phyloP scores from a whole-genome alignment of 1,284 basidiomycete species.

The Clitocybe nebularis region DNA sequence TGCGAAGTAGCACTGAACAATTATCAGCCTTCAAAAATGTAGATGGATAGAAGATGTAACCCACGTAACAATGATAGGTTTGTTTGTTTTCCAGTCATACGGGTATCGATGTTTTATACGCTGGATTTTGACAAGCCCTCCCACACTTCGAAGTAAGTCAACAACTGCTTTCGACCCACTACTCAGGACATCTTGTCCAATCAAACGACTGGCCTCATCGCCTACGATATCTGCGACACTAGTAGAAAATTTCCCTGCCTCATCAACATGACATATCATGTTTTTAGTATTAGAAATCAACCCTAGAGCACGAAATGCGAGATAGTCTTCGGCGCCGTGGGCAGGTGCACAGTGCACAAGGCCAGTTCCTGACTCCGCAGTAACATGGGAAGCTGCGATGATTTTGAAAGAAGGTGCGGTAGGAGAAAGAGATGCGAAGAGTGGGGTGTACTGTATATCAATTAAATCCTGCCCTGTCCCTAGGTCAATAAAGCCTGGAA shows the following conservation, averaged over 20 bases:
- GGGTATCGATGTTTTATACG: slow-evolving; percentile 88
- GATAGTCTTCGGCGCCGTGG: slow-evolving; percentile 93
- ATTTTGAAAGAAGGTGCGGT: slow-evolving; percentile 34
- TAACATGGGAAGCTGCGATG: slow-evolving; percentile 71
- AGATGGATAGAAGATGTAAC: slow-evolving; percentile 19
- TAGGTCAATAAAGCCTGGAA: not conserved
- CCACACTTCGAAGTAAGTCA: slow-evolving; percentile 56
- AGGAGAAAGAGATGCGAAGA: slow-evolving; percentile 47
- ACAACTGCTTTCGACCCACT: slow-evolving; percentile 70
- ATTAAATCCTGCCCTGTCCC: slow-evolving; percentile 61
- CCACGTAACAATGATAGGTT: slow-evolving; percentile 88
- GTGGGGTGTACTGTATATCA: slow-evolving; percentile 62
- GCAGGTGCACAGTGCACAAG: slow-evolving; percentile 96
- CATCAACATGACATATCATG: slow-evolving; percentile 79
- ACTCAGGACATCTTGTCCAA: slow-evolving; percentile 72
- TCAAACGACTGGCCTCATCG: slow-evolving; percentile 42
- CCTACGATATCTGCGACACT: slow-evolving; percentile 54
- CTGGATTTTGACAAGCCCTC: slow-evolving; percentile 64
- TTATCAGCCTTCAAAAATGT: not conserved
- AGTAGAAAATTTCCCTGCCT: slow-evolving; percentile 69
- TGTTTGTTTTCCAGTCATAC: slow-evolving; percentile 95
- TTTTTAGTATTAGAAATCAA: slow-evolving; percentile 37
- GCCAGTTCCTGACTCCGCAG: slow-evolving; percentile 88
- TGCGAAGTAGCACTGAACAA: slow-evolving; percentile 87
- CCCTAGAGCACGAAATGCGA: slow-evolving; percentile 54